Evolutionary conservation across 768 basidiomycete species (phyloP).

Genomic region (Tulasnella sp.): DNA sequence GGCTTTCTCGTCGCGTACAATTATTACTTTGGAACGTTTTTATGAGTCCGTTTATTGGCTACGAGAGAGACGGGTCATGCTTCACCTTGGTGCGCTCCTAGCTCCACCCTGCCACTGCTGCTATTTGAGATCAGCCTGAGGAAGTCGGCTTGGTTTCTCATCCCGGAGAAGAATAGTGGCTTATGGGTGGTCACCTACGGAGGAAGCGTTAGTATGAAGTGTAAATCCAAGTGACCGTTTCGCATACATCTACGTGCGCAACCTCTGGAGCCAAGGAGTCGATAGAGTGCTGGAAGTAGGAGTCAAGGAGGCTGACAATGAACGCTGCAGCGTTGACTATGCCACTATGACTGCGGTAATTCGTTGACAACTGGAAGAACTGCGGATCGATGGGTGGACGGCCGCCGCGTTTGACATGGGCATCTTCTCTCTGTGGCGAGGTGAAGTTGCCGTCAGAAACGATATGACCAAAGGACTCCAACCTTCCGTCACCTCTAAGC

Average conservation of each 20-base stretch:
- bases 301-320: conserved; percentile 61
- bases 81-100: conserved; percentile 32
- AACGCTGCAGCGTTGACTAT: conserved; percentile 72
- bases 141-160: conserved; percentile 11
- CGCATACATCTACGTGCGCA: conserved; percentile 45
- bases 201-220: neutral
- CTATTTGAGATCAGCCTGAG: neutral
- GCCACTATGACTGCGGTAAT: conserved; percentile 73
- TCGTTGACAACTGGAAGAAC: conserved; percentile 61
- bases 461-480: neutral
- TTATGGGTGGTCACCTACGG: neutral
- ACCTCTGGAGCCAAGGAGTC: conserved; percentile 61
- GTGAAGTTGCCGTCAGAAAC: neutral
- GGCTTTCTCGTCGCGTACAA: conserved; percentile 66
- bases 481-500: conserved; percentile 56
- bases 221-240: neutral
- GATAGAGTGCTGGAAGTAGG: conserved; percentile 67
- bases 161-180: neutral
- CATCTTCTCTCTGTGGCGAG: conserved; percentile 21
- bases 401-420: conserved; percentile 17
- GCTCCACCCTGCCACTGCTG: conserved; percentile 18
- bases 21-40: conserved; percentile 58
- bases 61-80: neutral
- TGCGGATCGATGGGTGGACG: conserved; percentile 26
- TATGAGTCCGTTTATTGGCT: conserved; percentile 56